Conservation (phyloP, 139 green algal genomes). For the Chlorella sp. region DNA sequence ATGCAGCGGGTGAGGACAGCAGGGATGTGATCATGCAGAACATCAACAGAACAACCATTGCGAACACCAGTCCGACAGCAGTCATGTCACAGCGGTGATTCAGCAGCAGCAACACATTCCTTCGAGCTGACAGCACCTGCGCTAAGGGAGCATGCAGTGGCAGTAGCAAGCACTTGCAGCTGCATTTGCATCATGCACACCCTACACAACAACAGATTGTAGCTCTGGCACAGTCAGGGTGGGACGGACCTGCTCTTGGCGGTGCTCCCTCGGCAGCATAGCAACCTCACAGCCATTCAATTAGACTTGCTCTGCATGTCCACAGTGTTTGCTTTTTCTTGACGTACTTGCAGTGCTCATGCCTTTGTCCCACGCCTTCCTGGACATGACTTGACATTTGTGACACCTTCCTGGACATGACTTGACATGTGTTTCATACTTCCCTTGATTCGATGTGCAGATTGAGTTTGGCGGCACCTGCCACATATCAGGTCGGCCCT, state of each 20-base stretch:
- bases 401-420: not conserved
- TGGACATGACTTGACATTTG: not conserved
- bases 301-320: no score
- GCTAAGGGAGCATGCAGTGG: not conserved
- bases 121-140: no score
- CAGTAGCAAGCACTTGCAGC: not conserved
- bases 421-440: no score
- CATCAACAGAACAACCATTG: no score
- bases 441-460: conserved; percentile 51
- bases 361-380: not conserved
- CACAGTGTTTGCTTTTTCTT: no score
- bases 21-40: no score
- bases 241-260: no score
- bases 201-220: no score
- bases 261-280: no score
- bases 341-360: not conserved
- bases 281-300: no score
- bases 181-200: not conserved
- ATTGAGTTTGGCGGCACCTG: conserved; percentile 82
- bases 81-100: not conserved
- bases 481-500: conserved; percentile 86
- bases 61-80: no score
- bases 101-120: not conserved
- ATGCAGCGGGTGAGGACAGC: conserved; percentile 87
- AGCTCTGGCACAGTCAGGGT: no score